A percentile compares a stretch with the other conserved stretches of the same genome.
These are phyloP conservation scores for Stentor roeselii DNA, from an alignment of 73 alveolate genomes.

Conservation along the genomic window DNA sequence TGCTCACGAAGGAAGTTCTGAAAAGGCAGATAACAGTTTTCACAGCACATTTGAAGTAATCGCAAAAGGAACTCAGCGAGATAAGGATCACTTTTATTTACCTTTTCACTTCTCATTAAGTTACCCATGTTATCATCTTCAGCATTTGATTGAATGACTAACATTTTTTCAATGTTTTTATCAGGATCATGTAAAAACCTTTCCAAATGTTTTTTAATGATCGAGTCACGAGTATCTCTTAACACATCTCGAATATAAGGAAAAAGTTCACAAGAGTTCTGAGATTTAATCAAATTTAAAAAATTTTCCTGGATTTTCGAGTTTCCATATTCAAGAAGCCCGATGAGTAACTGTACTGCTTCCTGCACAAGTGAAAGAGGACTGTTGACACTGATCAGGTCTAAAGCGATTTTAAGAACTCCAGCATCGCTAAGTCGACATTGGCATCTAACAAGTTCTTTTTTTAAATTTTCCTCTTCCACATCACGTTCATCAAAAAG, in stretches of 20 bases:
- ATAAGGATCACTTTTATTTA: too few relatives aligned
- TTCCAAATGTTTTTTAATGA: neutral
- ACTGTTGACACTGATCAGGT: neutral
- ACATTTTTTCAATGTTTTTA: neutral
- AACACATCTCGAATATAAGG: slow-evolving; percentile 11
- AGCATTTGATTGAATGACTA: neutral
- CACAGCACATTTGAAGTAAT: slow-evolving; percentile 18
- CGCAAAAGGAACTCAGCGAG: neutral
- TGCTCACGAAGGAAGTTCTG: slow-evolving; percentile 17
- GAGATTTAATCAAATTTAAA: neutral
- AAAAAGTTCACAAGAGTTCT: neutral
- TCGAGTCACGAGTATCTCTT: neutral
- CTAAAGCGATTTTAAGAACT: neutral
- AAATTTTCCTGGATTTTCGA: neutral
- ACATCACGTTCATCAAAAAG: slow-evolving; percentile 4
- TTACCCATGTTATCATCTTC: neutral
- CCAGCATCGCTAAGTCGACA: neutral
- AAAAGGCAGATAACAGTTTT: neutral
- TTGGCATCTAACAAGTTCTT: neutral
- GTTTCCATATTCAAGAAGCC: slow-evolving; percentile 14
- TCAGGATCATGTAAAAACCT: neutral
- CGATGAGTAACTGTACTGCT: slow-evolving; percentile 2
- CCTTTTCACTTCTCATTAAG: neutral
- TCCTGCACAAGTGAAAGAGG: neutral
- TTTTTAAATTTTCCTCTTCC: neutral